Evolutionary conservation across 2,329 filamentous ascomycete species (phyloP).

Genomic region (Lachnellula cervina): DNA sequence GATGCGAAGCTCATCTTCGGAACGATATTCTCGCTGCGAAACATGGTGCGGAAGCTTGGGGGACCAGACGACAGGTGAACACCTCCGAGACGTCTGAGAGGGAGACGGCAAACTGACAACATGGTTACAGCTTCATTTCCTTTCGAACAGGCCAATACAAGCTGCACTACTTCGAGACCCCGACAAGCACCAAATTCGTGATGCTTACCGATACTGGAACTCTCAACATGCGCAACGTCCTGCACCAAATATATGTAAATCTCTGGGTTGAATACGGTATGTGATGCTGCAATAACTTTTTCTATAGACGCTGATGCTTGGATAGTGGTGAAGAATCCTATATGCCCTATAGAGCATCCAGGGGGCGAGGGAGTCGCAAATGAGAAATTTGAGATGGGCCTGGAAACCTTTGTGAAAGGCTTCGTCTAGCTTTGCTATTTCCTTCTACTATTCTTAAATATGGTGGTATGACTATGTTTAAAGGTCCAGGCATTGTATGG

Average conservation of each 20-base stretch:
- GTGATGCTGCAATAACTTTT: constrained; percentile 24
- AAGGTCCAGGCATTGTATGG: constrained; percentile 11
- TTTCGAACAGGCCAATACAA: constrained; percentile 95
- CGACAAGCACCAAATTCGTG: constrained; percentile 91
- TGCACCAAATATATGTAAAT: constrained; percentile 98
- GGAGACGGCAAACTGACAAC: neutral
- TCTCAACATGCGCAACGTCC: constrained; percentile 83
- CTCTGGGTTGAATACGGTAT: constrained; percentile 92
- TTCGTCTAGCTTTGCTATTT: constrained; percentile 38
- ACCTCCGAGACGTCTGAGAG: neutral
- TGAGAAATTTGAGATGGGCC: constrained; percentile 64
- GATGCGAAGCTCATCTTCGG: constrained; percentile 97
- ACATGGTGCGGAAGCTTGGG: constrained; percentile 94
- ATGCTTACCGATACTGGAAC: constrained; percentile 90
- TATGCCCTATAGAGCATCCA: constrained; percentile 64
- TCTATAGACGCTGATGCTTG: neutral
- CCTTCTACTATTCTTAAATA: neutral
- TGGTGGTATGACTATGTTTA: neutral
- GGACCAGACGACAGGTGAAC: constrained; percentile 73
- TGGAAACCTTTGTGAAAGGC: constrained; percentile 73
- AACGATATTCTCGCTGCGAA: constrained; percentile 90
- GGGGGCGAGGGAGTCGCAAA: constrained; percentile 65
- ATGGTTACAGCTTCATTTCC: constrained; percentile 67
- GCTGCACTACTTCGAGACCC: constrained; percentile 98
- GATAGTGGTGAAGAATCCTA: constrained; percentile 64